phyloP scores from a whole-genome alignment of 306 rosid genomes.

The Vigna radiata region DNA sequence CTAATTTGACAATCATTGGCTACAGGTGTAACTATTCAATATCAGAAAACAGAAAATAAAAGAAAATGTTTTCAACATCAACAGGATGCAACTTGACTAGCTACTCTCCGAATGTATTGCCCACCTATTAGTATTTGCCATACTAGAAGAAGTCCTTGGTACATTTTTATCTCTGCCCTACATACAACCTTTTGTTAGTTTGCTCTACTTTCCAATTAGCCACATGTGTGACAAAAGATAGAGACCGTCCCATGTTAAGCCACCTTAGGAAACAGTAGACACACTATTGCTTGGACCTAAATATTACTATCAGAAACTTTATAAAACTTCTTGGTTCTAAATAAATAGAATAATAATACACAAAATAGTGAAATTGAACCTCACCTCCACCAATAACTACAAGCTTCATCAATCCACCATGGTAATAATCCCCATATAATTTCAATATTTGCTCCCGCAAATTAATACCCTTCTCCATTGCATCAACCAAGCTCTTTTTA shows the following conservation, averaged over 20 bases:
- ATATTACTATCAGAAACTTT: conserved; percentile 29
- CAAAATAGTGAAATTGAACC: conserved; percentile 35
- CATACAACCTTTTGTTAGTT: not conserved
- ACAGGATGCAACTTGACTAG: not conserved
- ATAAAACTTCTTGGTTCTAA: conserved; percentile 16
- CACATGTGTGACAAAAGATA: conserved; percentile 1
- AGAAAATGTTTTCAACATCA: conserved; percentile 5
- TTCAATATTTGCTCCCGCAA: conserved; percentile 79
- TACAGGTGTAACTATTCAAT: conserved; percentile 12
- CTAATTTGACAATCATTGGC: not conserved
- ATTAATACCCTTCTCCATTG: conserved; percentile 88
- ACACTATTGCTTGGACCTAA: conserved; percentile 34
- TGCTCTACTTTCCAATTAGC: not conserved
- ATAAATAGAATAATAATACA: conserved; percentile 12
- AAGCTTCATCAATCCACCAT: conserved; percentile 97
- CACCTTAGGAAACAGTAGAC: conserved; percentile 8
- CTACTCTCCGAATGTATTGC: conserved; percentile 19
- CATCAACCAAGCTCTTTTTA: conserved; percentile 93
- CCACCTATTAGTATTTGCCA: conserved; percentile 18
- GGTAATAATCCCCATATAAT: conserved; percentile 76
- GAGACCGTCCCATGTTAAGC: conserved; percentile 23
- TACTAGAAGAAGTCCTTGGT: conserved; percentile 6
- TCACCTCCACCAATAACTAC: conserved; percentile 98
- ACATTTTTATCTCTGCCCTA: not conserved
- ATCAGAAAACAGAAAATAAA: not conserved